A percentile compares a stretch with the other conserved stretches of the same genome.
Conservation (phyloP, 2,329 filamentous ascomycete genomes). For the Colletotrichum abscissum region DNA sequence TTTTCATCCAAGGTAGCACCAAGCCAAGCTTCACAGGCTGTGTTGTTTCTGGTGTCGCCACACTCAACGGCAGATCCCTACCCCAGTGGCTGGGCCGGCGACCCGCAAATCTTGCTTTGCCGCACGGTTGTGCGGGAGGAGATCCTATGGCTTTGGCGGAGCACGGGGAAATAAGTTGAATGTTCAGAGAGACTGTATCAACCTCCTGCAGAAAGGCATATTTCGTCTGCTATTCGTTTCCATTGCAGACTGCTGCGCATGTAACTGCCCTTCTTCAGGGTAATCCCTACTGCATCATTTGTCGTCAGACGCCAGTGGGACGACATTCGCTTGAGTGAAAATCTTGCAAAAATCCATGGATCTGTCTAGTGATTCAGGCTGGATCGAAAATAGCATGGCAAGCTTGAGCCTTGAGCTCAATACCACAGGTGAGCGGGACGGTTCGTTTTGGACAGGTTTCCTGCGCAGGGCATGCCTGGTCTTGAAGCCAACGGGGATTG, state of each 20-base stretch:
- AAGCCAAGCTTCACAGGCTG: slow-evolving; percentile 13
- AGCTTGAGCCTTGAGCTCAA: slow-evolving; percentile 13
- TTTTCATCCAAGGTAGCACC: background rate
- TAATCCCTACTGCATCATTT: background rate
- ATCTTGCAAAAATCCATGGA: background rate
- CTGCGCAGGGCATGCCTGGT: slow-evolving; percentile 1
- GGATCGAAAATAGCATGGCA: background rate
- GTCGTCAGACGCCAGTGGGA: background rate
- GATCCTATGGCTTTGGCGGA: slow-evolving; percentile 2
- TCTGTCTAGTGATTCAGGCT: background rate
- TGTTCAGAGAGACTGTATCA: background rate
- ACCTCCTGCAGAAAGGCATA: background rate
- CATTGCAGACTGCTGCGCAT: background rate
- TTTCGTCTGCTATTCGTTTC: slow-evolving; percentile 1
- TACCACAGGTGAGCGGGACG: background rate
- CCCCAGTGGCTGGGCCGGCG: slow-evolving; percentile 10
- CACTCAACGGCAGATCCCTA: slow-evolving; percentile 21
- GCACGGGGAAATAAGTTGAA: background rate
- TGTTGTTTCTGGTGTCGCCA: slow-evolving; percentile 22
- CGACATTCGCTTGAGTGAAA: background rate
- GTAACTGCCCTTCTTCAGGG: background rate
- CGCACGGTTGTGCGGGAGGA: slow-evolving; percentile 21
- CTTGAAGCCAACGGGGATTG: background rate
- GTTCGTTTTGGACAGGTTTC: slow-evolving; percentile 10
- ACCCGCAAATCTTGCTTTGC: slow-evolving; percentile 21